Base-by-base conservation (phyloP, 441 rosid species). In the Daphne laureola region DNA sequence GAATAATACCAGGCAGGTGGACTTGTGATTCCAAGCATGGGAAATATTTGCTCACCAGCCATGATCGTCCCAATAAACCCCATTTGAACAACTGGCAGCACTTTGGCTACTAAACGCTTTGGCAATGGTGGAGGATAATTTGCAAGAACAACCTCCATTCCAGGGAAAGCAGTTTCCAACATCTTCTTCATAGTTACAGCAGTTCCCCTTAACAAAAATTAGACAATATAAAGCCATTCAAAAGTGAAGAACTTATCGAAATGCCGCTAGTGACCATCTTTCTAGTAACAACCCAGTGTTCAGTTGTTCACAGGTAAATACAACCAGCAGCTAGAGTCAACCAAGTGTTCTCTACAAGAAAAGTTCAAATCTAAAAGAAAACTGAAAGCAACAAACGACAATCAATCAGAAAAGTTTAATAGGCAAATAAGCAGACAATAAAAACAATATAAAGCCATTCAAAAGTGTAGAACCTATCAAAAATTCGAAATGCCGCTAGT, bases 1-100 rank as follows among this genome's bases (percentile, higher is more conserved):
- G 88, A 78, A 59, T 83, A 69, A 67, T 78, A 84, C 96, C 95
- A 89, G 11, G 84, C 78, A 48, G 97, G 98, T 23, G 95, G 98
- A 0, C 77, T 67, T 17, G 71, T 54, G 43, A 84, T 66, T 44
- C 98, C 98, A 50, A 92, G 45, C 86, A 84, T 74, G 2, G 97
- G 98, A 43, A 92, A 80, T 36, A 89, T 67, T 14, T 86, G 95
- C 69, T 93, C 97, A 43, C 96, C 97, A 3, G 82, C 96, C 68
- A 85, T 67, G 58, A 87, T 71, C 43, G 87, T 65, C 57, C 87
- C 97, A 54, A 93, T 67, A 31, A 86, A 75, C 53, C 95, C 97
- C 55, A 89, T 76, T 63, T 93, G 97, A 75, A 78, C 83, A 42
- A 72, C 87, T 0, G 95, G 93, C 26, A 93, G 95, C 54, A 78